A percentile compares a stretch with the other conserved stretches of the same genome.
phyloP scores from a whole-genome alignment of 257 asterid species.

The Coffea canephora region DNA sequence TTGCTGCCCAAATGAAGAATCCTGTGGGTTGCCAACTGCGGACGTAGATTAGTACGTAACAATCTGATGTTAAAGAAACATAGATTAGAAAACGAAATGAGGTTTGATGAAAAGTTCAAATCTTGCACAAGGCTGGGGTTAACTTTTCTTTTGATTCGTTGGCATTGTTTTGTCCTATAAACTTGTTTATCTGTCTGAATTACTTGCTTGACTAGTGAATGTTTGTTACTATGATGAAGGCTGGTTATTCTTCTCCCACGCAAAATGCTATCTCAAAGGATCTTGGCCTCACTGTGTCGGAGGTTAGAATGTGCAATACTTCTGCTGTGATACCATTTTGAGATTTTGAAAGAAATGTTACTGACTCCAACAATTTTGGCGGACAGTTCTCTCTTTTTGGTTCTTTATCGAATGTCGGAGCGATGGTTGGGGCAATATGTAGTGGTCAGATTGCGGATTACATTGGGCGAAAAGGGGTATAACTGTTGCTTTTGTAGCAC shows the following conservation, averaged over 20 bases:
- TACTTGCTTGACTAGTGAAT: constrained; percentile 15
- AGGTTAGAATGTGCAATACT: constrained; percentile 40
- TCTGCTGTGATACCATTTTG: constrained; percentile 13
- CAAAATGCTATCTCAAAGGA: constrained; percentile 63
- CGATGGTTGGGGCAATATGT: constrained; percentile 98
- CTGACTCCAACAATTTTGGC: constrained; percentile 2
- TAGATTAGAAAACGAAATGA: background rate
- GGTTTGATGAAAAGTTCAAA: background rate
- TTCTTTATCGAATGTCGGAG: constrained; percentile 89
- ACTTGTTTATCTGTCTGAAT: background rate
- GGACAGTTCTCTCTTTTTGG: constrained; percentile 85
- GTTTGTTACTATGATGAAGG: constrained; percentile 43
- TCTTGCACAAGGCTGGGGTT: background rate
- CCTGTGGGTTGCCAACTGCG: background rate
- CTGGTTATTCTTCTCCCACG: constrained; percentile 92
- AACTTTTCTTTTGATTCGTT: constrained; percentile 1
- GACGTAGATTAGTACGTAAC: background rate
- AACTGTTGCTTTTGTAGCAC: background rate
- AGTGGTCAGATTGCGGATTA: constrained; percentile 98
- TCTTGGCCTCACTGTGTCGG: constrained; percentile 74
- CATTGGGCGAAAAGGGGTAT: constrained; percentile 94
- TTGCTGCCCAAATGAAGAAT: constrained; percentile 4
- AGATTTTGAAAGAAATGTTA: background rate
- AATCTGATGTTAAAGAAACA: background rate
- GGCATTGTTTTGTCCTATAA: background rate